These are phyloP conservation scores for Xylaria cubensis DNA, from an alignment of 495 filamentous ascomycete genomes.

Conservation along the genomic window DNA sequence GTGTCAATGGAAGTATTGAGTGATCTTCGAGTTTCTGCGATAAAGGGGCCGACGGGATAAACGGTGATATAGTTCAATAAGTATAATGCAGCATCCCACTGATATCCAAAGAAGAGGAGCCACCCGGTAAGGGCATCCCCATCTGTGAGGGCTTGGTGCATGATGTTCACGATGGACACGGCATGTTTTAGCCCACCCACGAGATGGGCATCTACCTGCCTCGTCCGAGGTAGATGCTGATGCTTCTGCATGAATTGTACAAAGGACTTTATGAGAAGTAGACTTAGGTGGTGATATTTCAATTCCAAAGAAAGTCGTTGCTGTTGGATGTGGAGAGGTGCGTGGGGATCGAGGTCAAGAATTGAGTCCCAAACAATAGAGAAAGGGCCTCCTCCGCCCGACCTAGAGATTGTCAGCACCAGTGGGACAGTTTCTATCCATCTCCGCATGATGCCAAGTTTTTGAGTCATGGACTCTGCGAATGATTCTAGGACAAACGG, in stretches of 20 bases:
- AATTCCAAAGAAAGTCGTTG: not conserved
- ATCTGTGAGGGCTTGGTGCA: not conserved
- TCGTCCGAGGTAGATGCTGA: not conserved
- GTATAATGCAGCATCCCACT: slow-evolving; percentile 10
- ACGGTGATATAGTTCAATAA: not conserved
- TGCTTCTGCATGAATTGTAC: slow-evolving; percentile 4
- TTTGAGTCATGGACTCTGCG: not conserved
- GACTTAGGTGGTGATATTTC: not conserved
- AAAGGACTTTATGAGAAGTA: slow-evolving; percentile 7
- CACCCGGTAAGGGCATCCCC: not conserved
- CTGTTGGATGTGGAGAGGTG: not conserved
- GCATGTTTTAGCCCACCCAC: not conserved
- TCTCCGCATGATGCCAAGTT: not conserved
- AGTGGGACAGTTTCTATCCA: not conserved
- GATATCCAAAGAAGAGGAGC: slow-evolving; percentile 1
- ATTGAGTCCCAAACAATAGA: not conserved
- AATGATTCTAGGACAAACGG: slow-evolving; percentile 2
- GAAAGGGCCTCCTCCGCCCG: not conserved
- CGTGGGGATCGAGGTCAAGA: not conserved
- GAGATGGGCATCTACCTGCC: not conserved
- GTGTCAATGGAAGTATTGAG: not conserved
- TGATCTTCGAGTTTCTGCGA: slow-evolving; percentile 9
- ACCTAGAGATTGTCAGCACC: not conserved
- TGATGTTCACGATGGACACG: slow-evolving; percentile 1
- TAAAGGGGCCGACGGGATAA: not conserved